These are phyloP conservation scores for Hondaea fermentalgiana DNA, from an alignment of 108 stramenopile genomes.

Conservation along the genomic window DNA sequence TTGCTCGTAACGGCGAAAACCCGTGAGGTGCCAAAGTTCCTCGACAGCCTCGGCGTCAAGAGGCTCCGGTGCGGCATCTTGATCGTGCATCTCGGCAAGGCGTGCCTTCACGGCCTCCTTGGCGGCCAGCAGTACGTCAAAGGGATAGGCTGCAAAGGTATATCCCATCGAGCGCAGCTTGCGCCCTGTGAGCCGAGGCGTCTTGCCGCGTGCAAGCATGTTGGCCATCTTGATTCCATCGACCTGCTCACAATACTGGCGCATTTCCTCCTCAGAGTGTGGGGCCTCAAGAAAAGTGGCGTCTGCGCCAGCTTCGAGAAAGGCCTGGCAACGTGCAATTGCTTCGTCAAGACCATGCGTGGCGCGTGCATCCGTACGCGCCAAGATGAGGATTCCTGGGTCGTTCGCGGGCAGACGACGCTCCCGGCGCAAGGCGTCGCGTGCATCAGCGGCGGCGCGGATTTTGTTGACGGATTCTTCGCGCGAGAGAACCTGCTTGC, in stretches of 20 bases:
- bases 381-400: conserved; percentile 37
- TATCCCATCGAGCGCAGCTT: conserved; percentile 80
- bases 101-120: conserved; percentile 80
- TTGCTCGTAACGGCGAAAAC: conserved; percentile 28
- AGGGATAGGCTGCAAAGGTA: conserved; percentile 89
- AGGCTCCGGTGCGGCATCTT: conserved; percentile 69
- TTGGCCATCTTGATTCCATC: conserved; percentile 86
- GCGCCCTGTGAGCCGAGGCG: conserved; percentile 74
- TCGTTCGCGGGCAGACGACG: not conserved
- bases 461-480: conserved; percentile 77
- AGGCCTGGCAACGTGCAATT: conserved; percentile 74
- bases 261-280: conserved; percentile 32
- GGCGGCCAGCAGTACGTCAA: conserved; percentile 79
- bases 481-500: conserved; percentile 73
- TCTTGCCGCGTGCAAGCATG: conserved; percentile 83
- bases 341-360: conserved; percentile 84
- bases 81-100: conserved; percentile 64
- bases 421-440: not conserved
- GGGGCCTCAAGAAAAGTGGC: conserved; percentile 15
- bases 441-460: conserved; percentile 82
- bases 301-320: conserved; percentile 71
- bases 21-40: conserved; percentile 19
- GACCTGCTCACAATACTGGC: conserved; percentile 70
- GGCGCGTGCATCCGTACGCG: conserved; percentile 79
- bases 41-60: conserved; percentile 25